These are phyloP conservation scores for Colletotrichum sp. DNA, from an alignment of 2,329 filamentous ascomycete genomes.

Conservation along the genomic window DNA sequence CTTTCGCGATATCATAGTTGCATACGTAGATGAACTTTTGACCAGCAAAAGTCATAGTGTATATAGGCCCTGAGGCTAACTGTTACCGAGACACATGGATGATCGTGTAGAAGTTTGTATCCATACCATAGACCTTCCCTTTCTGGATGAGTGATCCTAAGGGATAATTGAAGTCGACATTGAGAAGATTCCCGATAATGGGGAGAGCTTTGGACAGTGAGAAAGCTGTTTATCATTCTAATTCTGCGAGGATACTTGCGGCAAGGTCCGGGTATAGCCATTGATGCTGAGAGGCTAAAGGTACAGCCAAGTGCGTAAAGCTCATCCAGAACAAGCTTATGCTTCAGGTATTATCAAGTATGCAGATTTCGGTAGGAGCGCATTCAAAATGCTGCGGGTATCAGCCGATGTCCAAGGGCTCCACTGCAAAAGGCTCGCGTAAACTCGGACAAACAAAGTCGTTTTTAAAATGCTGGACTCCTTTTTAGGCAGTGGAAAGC, in stretches of 20 bases:
- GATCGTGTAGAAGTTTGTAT: background rate
- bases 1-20: background rate
- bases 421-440: rapidly evolving
- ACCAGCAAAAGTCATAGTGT: background rate
- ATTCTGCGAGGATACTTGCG: background rate
- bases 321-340: background rate
- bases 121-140: background rate
- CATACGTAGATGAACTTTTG: background rate
- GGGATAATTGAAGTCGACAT: background rate
- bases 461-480: background rate
- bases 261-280: background rate
- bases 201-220: background rate
- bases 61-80: background rate
- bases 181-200: background rate
- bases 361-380: background rate
- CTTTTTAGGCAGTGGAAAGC: background rate
- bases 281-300: background rate
- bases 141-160: background rate
- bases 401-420: background rate
- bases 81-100: background rate
- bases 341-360: background rate
- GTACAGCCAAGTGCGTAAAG: background rate
- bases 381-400: background rate
- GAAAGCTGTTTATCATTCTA: rapidly evolving
- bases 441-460: background rate